Base-by-base conservation (phyloP, 768 basidiomycete genomes). In the Tulasnella calospora region DNA sequence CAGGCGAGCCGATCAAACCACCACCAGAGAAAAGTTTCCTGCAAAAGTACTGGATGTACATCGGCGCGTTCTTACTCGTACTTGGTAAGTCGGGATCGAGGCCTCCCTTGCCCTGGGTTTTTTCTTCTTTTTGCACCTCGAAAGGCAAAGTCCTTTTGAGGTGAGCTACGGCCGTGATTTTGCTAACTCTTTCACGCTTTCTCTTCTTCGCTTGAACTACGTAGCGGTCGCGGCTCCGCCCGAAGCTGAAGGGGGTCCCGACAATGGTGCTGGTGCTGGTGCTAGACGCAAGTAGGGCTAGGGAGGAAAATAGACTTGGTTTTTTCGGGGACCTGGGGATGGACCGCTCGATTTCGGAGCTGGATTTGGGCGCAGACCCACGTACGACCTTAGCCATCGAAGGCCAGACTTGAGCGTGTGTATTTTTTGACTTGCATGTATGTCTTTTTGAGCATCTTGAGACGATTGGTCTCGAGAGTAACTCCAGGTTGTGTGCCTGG, bases 31-130 rank as follows among this genome's bases (percentile, higher is more conserved):
- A 95, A 84, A 86, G 90, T 15, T 94, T 96, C 84, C 78, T 95
- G 57, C 92, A 94, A 82, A 96, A 95, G 83, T 96, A 96, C 84
- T 96, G 95, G 95, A 86, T 95, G 84, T 95, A 95, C 81, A 88
- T 94, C 47, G 85, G 87, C 57, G 87, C 90, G 3, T 83, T 89
- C 67, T 83, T 92, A 13, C 82, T 92, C 23, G 88, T 90, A 67
- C 82, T 92, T 27, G 30, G 78, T 80, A 38, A 75, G 80, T 80
- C 51, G 51, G n/a, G 51, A 4, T 23, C 51, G 12, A 7, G 46
- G 3, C 15, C 46, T 17, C 19, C 19, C 15, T 46, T 19, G 2
- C 46, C 19, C 6, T 17, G 5, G 3, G 10, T 40, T 3, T 3
- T 40, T 51, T n/a, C 7, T 51, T 2, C 1, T 23, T 8, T 23